Percentiles rank a stretch among this genome's conserved stretches.
Conservation (phyloP, 2,329 filamentous ascomycete species). For the Neopestalotiopsis sp. region DNA sequence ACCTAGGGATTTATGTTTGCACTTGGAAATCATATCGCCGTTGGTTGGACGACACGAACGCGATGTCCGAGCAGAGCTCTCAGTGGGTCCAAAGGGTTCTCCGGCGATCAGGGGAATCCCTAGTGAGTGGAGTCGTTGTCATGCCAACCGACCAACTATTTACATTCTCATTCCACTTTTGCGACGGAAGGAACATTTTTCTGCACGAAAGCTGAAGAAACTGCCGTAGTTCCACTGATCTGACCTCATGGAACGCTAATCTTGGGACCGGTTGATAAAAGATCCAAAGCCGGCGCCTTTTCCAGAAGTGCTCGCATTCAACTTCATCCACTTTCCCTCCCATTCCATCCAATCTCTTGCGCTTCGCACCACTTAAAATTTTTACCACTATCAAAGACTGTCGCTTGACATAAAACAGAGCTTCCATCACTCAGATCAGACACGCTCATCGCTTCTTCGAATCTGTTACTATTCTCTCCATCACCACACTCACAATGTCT, state of each 20-base stretch:
- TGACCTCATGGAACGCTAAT: conserved; percentile 12
- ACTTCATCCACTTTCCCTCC: neutral
- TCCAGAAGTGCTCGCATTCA: neutral
- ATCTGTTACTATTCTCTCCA: neutral
- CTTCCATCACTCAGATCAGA: neutral
- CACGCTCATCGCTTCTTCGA: neutral
- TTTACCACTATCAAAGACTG: neutral
- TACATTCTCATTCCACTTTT: conserved; percentile 15
- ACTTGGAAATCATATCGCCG: neutral
- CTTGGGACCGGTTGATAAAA: conserved; percentile 10
- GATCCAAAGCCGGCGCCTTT: conserved; percentile 3
- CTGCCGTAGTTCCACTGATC: conserved; percentile 5
- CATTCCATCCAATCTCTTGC: conserved; percentile 2
- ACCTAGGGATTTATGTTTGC: neutral
- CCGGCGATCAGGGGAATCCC: neutral
- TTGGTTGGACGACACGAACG: conserved; percentile 12
- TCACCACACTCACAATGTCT: conserved; percentile 8
- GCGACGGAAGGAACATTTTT: conserved; percentile 14
- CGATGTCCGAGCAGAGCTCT: neutral
- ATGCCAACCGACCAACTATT: conserved; percentile 10
- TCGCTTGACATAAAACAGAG: neutral
- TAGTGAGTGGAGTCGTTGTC: neutral
- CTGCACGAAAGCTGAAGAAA: conserved; percentile 11
- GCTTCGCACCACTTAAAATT: neutral
- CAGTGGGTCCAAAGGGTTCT: neutral